These are phyloP conservation scores for Parastagonospora nodorum DNA, from an alignment of 2,329 filamentous ascomycete species.

Conservation along the genomic window DNA sequence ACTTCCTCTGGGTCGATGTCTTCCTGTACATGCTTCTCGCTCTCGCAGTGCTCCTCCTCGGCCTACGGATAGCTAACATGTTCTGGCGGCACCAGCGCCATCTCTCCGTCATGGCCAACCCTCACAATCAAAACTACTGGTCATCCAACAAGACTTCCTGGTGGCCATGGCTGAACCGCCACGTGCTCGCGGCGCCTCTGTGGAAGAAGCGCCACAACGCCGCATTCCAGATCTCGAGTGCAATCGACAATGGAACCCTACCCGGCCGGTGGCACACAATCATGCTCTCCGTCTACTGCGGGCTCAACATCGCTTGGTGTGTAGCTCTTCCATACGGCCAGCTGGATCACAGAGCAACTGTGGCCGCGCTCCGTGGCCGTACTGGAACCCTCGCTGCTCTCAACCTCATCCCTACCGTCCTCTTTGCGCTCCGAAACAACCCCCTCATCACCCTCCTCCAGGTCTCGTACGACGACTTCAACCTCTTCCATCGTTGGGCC, in stretches of 20 bases:
- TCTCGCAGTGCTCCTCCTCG: slow-evolving; percentile 45
- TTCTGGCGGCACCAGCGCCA: slow-evolving; percentile 52
- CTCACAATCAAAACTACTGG: slow-evolving; percentile 52
- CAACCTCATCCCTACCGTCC: slow-evolving; percentile 89
- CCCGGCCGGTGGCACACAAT: slow-evolving; percentile 78
- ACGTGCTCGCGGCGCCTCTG: slow-evolving; percentile 72
- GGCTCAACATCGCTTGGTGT: slow-evolving; percentile 78
- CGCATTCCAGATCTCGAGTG: slow-evolving; percentile 70
- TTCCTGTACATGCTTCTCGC: slow-evolving; percentile 46
- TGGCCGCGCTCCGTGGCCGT: slow-evolving; percentile 83
- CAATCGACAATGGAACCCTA: slow-evolving; percentile 74
- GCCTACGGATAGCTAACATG: slow-evolving; percentile 50
- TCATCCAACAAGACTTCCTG: slow-evolving; percentile 50
- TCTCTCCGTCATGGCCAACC: slow-evolving; percentile 50
- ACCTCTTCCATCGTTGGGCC: slow-evolving; percentile 84
- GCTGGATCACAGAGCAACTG: slow-evolving; percentile 58
- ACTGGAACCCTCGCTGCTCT: slow-evolving; percentile 82
- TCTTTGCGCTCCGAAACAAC: slow-evolving; percentile 92
- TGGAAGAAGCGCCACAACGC: slow-evolving; percentile 77
- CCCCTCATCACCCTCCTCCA: slow-evolving; percentile 80
- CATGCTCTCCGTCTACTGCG: slow-evolving; percentile 70
- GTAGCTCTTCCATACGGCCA: slow-evolving; percentile 66
- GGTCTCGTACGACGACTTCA: slow-evolving; percentile 96
- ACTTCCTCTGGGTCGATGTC: slow-evolving; percentile 54
- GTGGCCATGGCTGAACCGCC: slow-evolving; percentile 66